Evolutionary conservation across 257 asterid species (phyloP), one percentile per base, ranked within the genome.

Genomic region (Solanum chilense): DNA sequence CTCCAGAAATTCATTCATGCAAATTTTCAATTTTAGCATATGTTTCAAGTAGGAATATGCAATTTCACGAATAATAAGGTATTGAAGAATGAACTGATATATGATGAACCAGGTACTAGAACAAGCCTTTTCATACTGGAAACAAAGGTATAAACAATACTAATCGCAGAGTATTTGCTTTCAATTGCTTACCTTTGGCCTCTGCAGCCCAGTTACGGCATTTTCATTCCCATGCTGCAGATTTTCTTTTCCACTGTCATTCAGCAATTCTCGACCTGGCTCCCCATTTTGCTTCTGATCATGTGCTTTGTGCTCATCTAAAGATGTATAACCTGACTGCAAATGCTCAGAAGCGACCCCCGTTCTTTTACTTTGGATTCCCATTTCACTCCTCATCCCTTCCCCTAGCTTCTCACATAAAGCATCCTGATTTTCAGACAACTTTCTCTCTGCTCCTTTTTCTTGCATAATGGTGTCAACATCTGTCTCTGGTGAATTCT

Each of bases 381-480:
- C 80, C 83, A 23, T 68, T 27, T 84, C 93, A 86, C 88, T 91
- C 58, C 92, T 94, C 23, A 88, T 91, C 76, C 90, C 77, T 77
- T 87, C 90, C 82, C 49, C 82, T 62, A 62, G 82, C 75, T 82
- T 88, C 42, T 87, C 90, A 77, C 70, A 84, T 49, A 39, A 90
- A 27, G 27, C 16, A 3, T 31, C 68, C 68, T 80, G 68, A 47
- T 80, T 80, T 80, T 80, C 92, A 73, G 93, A 93, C 88, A 91
- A 86, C 92, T 90, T 94, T 85, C 87, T 82, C 82, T 92, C 98
- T 64, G 89, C 96, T 90, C 94, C 94, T 87, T 91, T 93, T 86
- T 89, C 93, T 78, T 92, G 94, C 75, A 80, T 83, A 44, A 92
- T 91, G 16, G 90, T 86, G 88, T 89, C 94, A 33, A 85, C 92